phyloP scores from a whole-genome alignment of 768 basidiomycete species.

The Psilocybe tampanensis region DNA sequence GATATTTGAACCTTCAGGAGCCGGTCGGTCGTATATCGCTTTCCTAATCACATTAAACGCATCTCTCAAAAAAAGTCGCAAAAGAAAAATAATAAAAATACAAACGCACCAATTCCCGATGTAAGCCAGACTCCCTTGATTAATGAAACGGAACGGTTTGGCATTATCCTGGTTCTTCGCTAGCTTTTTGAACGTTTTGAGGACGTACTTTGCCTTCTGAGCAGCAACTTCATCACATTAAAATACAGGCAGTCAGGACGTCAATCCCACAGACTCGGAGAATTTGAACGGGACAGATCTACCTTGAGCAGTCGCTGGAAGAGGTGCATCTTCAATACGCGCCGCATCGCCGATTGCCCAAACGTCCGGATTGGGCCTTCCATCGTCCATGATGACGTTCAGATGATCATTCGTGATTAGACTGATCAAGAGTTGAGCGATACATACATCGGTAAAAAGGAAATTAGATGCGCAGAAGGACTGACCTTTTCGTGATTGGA shows the following conservation, averaged over 20 bases:
- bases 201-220: slow-evolving; percentile 73
- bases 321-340: slow-evolving; percentile 50
- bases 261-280: slow-evolving; percentile 14
- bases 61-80: not conserved
- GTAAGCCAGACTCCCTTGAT: slow-evolving; percentile 79
- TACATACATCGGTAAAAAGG: not conserved
- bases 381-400: slow-evolving; percentile 59
- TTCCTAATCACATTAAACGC: slow-evolving; percentile 47
- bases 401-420: slow-evolving; percentile 56
- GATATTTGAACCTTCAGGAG: slow-evolving; percentile 36
- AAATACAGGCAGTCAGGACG: not conserved
- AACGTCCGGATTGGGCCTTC: slow-evolving; percentile 62
- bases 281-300: not conserved
- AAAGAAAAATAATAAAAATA: not conserved
- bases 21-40: slow-evolving; percentile 74
- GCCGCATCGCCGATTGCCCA: slow-evolving; percentile 86
- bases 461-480: not conserved
- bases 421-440: slow-evolving; percentile 19
- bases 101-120: slow-evolving; percentile 67
- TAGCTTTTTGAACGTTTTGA: slow-evolving; percentile 66
- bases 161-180: slow-evolving; percentile 42
- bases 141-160: slow-evolving; percentile 69
- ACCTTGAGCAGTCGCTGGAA: slow-evolving; percentile 90
- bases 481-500: slow-evolving; percentile 55
- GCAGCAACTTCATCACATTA: slow-evolving; percentile 59